Conservation (phyloP, 2,329 filamentous ascomycete genomes). For the Penicillium janthinellum region DNA sequence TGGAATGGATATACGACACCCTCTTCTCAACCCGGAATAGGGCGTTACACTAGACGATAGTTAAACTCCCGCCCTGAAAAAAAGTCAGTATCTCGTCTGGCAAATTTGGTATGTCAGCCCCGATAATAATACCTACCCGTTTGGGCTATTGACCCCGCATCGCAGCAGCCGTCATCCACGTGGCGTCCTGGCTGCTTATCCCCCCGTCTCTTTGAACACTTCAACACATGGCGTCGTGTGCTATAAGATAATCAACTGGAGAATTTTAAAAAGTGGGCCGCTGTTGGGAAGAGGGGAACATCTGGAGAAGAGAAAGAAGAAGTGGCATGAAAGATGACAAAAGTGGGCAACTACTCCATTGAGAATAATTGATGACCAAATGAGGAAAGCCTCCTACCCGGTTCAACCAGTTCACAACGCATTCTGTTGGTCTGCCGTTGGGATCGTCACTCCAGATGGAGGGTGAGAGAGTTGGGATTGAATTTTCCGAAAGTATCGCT, state of each 20-base stretch:
- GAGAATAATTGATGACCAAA: neutral
- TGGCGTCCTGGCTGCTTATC: slow-evolving; percentile 1
- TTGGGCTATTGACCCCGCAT: slow-evolving; percentile 13
- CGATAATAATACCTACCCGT: slow-evolving; percentile 16
- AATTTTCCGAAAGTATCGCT: neutral
- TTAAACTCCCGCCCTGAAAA: neutral
- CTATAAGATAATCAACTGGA: neutral
- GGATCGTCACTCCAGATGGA: neutral
- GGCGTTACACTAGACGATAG: neutral
- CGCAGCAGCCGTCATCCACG: neutral
- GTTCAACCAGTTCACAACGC: neutral
- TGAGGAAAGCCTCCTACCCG: neutral
- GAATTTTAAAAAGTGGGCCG: neutral
- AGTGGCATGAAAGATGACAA: too few species aligned
- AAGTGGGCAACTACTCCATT: too few species aligned
- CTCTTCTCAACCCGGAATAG: neutral
- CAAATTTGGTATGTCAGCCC: slow-evolving; percentile 2
- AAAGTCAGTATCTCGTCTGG: neutral
- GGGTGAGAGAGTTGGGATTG: neutral
- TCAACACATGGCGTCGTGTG: too few species aligned
- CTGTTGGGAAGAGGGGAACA: neutral
- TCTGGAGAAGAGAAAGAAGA: neutral
- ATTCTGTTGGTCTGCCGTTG: neutral
- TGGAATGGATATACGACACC: neutral
- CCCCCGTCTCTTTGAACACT: neutral